phyloP scores from a whole-genome alignment of 345 rosid genomes.

The Lenwebbia sp. region DNA sequence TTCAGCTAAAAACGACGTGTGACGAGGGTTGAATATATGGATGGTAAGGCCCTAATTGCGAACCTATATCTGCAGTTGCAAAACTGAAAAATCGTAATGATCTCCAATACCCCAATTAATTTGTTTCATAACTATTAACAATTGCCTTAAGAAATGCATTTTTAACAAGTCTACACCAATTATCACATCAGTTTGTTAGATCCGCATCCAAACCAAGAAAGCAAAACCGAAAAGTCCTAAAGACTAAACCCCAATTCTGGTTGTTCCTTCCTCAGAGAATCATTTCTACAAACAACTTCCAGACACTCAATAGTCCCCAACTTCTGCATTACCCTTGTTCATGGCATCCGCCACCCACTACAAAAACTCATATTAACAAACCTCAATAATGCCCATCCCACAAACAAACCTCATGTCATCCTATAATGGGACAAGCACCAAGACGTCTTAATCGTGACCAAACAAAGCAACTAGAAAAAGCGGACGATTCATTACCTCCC shows the following conservation, averaged over 20 bases:
- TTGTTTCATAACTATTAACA: not conserved
- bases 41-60: not conserved
- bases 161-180: not conserved
- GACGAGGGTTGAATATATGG: not conserved
- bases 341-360: not conserved
- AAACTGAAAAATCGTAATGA: not conserved
- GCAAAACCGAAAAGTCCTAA: too few relatives aligned
- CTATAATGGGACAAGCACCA: not conserved
- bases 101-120: not conserved
- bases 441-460: not conserved
- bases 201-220: not conserved
- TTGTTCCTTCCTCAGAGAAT: not conserved
- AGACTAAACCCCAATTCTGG: not conserved
- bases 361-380: not conserved
- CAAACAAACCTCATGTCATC: not conserved
- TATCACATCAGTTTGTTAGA: not conserved
- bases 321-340: not conserved
- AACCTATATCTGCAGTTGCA: not conserved
- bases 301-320: not conserved
- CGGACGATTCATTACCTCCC: slow-evolving; percentile 42
- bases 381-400: not conserved
- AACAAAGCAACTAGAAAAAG: not conserved
- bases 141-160: not conserved
- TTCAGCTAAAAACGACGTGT: not conserved
- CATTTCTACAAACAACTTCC: not conserved